phyloP scores from a whole-genome alignment of 1,284 basidiomycete genomes.

The Violaceomyces palustris region DNA sequence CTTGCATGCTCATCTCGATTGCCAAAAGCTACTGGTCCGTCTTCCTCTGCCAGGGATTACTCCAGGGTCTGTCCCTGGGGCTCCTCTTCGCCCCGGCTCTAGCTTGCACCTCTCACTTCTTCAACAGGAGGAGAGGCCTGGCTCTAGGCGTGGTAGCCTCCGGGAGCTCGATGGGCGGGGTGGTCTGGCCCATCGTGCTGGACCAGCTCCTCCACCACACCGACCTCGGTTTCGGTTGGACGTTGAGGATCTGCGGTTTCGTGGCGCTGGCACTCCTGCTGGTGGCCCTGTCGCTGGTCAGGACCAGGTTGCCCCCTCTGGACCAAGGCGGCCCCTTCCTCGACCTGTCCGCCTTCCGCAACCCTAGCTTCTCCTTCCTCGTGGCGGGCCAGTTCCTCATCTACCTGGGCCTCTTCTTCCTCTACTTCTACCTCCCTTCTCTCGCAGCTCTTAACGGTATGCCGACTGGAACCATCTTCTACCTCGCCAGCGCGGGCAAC shows the following conservation, averaged over 20 bases:
- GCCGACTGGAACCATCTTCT: conserved; percentile 6
- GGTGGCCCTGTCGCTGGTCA: conserved; percentile 2
- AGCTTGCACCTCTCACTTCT: conserved; percentile 7
- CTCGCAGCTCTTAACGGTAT: conserved; percentile 4
- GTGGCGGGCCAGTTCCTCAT: conserved; percentile 8
- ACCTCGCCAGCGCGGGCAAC: conserved; percentile 7
- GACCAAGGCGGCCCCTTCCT: conserved; percentile 4
- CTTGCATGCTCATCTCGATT: conserved; percentile 5
- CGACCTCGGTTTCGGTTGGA: conserved; percentile 5
- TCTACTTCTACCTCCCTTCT: conserved; percentile 8
- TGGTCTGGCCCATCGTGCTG: conserved; percentile 11
- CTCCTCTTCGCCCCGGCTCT: conserved; percentile 7
- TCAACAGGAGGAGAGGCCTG: conserved; percentile 2
- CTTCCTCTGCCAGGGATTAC: conserved; percentile 8
- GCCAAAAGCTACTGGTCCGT: conserved; percentile 6
- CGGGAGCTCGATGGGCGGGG: conserved; percentile 4
- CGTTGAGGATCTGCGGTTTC: conserved; percentile 6
- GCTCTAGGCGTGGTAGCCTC: conserved; percentile 7
- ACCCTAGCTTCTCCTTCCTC: conserved; percentile 4
- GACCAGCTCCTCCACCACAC: conserved; percentile 7
- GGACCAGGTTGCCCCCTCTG: conserved; percentile 4
- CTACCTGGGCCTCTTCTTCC: conserved; percentile 8
- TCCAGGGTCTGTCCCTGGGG: conserved; percentile 5
- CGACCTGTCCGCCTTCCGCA: conserved; percentile 3
- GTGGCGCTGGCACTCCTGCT: conserved; percentile 2